Percentiles rank a stretch among this genome's conserved stretches.
These are phyloP conservation scores for Cryptococcus sp. DNA, from an alignment of 1,284 basidiomycete genomes.

Conservation along the genomic window DNA sequence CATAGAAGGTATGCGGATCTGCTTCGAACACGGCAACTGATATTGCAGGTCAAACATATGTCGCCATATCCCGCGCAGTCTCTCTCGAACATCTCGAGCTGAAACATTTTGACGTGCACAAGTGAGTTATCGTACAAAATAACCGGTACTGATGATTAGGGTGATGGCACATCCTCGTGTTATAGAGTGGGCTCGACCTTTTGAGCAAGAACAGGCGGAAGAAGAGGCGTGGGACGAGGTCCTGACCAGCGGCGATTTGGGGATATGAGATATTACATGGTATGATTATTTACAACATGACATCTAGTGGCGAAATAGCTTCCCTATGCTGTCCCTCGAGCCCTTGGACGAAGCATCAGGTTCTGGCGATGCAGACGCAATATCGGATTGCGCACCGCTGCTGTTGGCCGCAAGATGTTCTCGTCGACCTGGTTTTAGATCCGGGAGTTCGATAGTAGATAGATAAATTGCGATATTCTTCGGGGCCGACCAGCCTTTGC, in stretches of 20 bases:
- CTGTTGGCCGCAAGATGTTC: conserved; percentile 1
- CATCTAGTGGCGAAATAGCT: too few species aligned
- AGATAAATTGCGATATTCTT: conserved; percentile 49
- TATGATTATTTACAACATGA: too few species aligned
- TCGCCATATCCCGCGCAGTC: conserved; percentile 42
- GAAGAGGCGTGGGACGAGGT: conserved; percentile 29
- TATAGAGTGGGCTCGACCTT: conserved; percentile 25
- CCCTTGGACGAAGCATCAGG: too few species aligned
- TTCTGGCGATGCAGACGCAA: too few species aligned
- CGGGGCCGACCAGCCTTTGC: conserved; percentile 30
- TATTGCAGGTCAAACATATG: conserved; percentile 39
- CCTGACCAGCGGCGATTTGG: conserved; percentile 11
- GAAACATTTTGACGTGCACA: conserved; percentile 18
- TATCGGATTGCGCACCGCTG: background rate
- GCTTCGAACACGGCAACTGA: background rate
- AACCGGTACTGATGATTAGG: conserved; percentile 1
- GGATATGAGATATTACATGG: background rate
- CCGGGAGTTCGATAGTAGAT: conserved; percentile 49
- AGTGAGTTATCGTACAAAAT: conserved; percentile 16
- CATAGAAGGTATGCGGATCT: conserved; percentile 26
- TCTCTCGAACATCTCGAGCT: conserved; percentile 38
- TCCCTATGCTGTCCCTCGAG: too few species aligned
- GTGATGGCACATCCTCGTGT: conserved; percentile 27
- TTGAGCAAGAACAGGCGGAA: conserved; percentile 26
- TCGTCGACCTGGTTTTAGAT: conserved; percentile 37